phyloP scores from a whole-genome alignment of 441 rosid species.

The Aleurites moluccanus region DNA sequence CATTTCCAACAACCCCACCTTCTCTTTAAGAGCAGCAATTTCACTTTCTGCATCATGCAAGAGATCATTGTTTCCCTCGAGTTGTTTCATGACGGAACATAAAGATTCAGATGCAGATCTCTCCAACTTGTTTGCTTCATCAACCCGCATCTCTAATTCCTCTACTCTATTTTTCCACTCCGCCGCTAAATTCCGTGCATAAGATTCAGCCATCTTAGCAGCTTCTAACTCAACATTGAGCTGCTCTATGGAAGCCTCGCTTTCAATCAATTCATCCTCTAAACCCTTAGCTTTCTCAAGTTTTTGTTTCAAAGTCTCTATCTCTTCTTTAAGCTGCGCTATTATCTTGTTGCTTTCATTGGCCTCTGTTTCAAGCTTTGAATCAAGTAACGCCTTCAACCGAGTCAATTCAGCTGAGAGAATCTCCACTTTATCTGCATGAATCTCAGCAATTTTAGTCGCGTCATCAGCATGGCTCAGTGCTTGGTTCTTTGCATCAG shows the following conservation, averaged over 20 bases:
- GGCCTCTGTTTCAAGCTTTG: conserved; percentile 57
- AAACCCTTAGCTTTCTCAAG: conserved; percentile 52
- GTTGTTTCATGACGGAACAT: conserved; percentile 66
- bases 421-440: conserved; percentile 70
- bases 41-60: conserved; percentile 67
- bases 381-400: conserved; percentile 63
- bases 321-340: conserved; percentile 54
- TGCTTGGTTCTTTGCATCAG: conserved; percentile 82
- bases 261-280: conserved; percentile 54
- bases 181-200: conserved; percentile 57
- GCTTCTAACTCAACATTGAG: conserved; percentile 83
- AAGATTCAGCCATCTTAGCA: conserved; percentile 78
- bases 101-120: conserved; percentile 76
- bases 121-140: conserved; percentile 64
- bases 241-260: conserved; percentile 62
- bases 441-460: conserved; percentile 79
- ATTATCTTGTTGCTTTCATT: conserved; percentile 46
- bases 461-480: conserved; percentile 81
- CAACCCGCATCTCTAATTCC: conserved; percentile 55
- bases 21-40: conserved; percentile 57
- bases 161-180: conserved; percentile 63
- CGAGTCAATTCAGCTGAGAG: conserved; percentile 65
- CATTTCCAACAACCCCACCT: conserved; percentile 67
- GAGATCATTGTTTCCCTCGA: conserved; percentile 58
- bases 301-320: conserved; percentile 48